Percentiles rank a stretch among this genome's conserved stretches.
These are phyloP conservation scores for Herpetospermum pedunculosum DNA, from an alignment of 306 rosid species.

Conservation along the genomic window DNA sequence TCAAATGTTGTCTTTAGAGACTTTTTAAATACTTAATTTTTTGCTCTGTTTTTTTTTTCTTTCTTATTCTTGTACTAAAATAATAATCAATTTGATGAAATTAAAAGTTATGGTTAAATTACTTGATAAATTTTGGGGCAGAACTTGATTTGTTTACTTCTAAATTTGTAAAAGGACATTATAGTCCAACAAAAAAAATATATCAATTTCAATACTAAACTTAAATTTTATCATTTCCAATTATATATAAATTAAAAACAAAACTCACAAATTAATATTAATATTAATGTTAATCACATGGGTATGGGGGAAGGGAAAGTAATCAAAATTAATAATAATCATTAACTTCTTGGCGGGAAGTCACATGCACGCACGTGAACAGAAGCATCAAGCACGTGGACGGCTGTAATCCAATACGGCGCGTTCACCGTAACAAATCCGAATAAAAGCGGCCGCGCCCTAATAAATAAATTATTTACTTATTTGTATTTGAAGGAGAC, in stretches of 20 bases:
- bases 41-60: too few relatives aligned
- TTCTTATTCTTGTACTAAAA: too few relatives aligned
- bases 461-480: neutral
- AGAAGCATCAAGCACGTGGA: conserved; percentile 36
- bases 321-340: conserved; percentile 16
- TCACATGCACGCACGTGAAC: conserved; percentile 71
- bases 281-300: conserved; percentile 32
- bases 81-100: too few relatives aligned
- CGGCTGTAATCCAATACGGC: conserved; percentile 31
- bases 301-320: conserved; percentile 6
- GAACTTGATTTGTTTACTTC: too few relatives aligned
- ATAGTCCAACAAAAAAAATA: neutral
- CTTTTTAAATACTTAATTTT: too few relatives aligned
- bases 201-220: neutral
- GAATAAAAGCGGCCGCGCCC: neutral
- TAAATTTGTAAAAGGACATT: too few relatives aligned
- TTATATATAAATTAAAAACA: neutral
- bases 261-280: neutral
- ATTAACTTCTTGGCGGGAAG: conserved; percentile 20
- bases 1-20: too few relatives aligned
- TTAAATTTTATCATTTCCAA: neutral
- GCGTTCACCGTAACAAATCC: conserved; percentile 2
- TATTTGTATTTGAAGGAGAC: neutral
- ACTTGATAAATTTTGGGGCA: too few relatives aligned
- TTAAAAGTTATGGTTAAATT: too few relatives aligned